Percentiles rank a stretch among this genome's conserved stretches.
These are phyloP conservation scores for Penicillium egyptiacum DNA, from an alignment of 495 filamentous ascomycete genomes.

Conservation along the genomic window DNA sequence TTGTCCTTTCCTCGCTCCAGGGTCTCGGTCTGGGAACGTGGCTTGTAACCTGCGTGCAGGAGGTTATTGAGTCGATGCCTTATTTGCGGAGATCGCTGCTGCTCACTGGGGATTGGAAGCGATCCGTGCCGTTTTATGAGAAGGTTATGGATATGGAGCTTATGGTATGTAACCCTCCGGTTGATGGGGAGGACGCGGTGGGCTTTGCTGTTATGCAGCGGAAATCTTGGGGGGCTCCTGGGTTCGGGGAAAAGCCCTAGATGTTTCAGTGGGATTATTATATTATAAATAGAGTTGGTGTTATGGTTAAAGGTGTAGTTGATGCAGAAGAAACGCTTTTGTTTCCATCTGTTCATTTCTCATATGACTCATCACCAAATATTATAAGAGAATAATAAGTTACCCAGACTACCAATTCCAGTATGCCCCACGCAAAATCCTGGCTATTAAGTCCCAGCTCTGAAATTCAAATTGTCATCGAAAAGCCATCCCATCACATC, in stretches of 20 bases:
- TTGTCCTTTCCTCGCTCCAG: slow-evolving; percentile 55
- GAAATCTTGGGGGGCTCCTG: slow-evolving; percentile 13
- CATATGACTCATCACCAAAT: slow-evolving; percentile 8
- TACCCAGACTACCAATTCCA: neutral
- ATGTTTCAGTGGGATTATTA: neutral
- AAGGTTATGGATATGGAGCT: slow-evolving; percentile 46
- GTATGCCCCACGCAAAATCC: neutral
- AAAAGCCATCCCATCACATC: neutral
- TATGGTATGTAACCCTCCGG: slow-evolving; percentile 28
- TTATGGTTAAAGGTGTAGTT: neutral
- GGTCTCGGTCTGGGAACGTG: slow-evolving; percentile 62
- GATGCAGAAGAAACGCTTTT: neutral
- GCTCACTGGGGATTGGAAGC: slow-evolving; percentile 41
- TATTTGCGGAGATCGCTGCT: slow-evolving; percentile 55
- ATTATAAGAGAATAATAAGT: slow-evolving; percentile 3
- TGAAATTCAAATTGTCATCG: neutral
- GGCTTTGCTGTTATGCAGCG: slow-evolving; percentile 29
- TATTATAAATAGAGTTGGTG: neutral
- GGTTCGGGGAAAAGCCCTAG: neutral
- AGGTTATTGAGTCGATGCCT: slow-evolving; percentile 54
- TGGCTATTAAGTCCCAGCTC: neutral
- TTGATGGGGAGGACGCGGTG: slow-evolving; percentile 16
- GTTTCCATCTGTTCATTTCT: slow-evolving; percentile 1
- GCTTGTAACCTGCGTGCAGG: slow-evolving; percentile 58
- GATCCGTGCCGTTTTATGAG: slow-evolving; percentile 43